Evolutionary conservation across 1,284 basidiomycete genomes (phyloP).

Genomic region (Cryptococcus deneoformans): DNA sequence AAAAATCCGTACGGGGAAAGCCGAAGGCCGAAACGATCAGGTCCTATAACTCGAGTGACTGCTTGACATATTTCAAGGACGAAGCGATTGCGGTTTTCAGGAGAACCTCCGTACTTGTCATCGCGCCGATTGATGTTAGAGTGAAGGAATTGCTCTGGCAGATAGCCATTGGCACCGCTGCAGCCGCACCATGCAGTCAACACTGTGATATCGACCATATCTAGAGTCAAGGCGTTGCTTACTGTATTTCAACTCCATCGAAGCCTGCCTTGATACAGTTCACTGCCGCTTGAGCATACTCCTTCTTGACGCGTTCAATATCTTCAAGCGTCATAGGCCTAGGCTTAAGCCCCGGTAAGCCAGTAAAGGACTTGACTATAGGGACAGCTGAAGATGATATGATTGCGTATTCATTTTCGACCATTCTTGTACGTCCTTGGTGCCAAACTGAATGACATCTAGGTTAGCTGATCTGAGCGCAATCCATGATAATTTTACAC

Average conservation of each 20-base stretch:
- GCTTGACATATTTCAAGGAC: conserved; percentile 24
- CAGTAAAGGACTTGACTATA: neutral
- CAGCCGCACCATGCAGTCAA: neutral
- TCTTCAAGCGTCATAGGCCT: conserved; percentile 26
- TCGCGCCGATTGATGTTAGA: conserved; percentile 29
- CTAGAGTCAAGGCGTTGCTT: neutral
- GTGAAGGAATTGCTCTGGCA: conserved; percentile 35
- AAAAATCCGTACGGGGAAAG: conserved; percentile 38
- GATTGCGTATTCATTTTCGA: neutral
- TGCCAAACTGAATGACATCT: conserved; percentile 4
- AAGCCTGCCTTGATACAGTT: conserved; percentile 27
- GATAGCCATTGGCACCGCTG: conserved; percentile 14
- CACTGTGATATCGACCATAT: too few relatives aligned
- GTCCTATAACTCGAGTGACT: conserved; percentile 25
- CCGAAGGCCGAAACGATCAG: conserved; percentile 27
- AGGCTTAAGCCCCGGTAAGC: conserved; percentile 21
- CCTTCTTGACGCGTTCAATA: conserved; percentile 19
- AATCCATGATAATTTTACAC: neutral
- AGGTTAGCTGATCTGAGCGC: neutral
- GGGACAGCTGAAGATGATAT: conserved; percentile 13
- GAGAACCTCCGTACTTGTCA: conserved; percentile 32
- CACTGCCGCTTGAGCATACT: conserved; percentile 25
- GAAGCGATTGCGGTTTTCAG: conserved; percentile 29
- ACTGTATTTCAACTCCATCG: conserved; percentile 40
- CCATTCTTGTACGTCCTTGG: neutral